Evolutionary conservation across 2,329 filamentous ascomycete genomes (phyloP).

Genomic region (Aulographum hederae): DNA sequence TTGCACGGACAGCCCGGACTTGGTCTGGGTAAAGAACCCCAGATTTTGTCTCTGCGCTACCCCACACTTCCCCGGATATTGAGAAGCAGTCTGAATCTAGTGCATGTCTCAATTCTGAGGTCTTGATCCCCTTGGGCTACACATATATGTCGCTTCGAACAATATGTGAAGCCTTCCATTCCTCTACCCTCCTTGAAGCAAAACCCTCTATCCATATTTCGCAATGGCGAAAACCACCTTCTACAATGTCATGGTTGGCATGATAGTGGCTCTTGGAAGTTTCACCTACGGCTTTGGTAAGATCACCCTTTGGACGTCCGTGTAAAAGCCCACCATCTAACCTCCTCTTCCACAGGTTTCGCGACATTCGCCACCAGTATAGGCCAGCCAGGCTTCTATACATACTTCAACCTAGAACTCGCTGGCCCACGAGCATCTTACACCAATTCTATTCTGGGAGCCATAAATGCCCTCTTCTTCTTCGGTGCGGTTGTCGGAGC

Average conservation of each 20-base stretch:
- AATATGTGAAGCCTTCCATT: no score
- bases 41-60: no score
- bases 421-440: constrained; percentile 8
- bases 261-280: constrained; percentile 10
- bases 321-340: background rate
- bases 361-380: constrained; percentile 9
- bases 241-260: constrained; percentile 11
- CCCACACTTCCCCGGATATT: no score
- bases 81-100: no score
- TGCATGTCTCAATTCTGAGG: no score
- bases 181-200: no score
- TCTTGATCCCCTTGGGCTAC: no score
- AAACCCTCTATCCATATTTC: no score
- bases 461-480: constrained; percentile 8
- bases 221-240: constrained; percentile 10
- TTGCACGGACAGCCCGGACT: no score
- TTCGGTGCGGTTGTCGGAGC: constrained; percentile 8
- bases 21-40: no score
- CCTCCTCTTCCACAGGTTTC: constrained; percentile 6
- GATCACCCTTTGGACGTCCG: no score
- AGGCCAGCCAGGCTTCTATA: constrained; percentile 1
- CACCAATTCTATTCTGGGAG: constrained; percentile 9
- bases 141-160: no score
- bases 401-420: background rate
- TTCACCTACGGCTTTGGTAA: constrained; percentile 12